Conservation (phyloP, 306 rosid species). For the Acacia melanoxylon region DNA sequence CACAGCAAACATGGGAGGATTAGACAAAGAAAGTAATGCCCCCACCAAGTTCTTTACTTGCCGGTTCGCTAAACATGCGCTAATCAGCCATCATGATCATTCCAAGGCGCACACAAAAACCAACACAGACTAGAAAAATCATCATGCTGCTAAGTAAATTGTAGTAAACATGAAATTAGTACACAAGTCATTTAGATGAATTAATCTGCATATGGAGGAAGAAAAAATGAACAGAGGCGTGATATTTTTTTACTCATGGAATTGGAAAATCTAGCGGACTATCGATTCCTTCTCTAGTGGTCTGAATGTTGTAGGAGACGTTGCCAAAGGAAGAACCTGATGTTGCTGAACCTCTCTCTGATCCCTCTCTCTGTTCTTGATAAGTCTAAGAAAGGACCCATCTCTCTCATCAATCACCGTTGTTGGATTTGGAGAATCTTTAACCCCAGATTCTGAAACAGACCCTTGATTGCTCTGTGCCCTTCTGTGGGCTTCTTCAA, state of each 20-base stretch:
- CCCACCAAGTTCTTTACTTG: conserved; percentile 32
- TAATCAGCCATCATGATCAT: conserved; percentile 26
- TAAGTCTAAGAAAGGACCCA: conserved; percentile 37
- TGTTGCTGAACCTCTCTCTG: conserved; percentile 49
- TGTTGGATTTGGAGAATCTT: conserved; percentile 28
- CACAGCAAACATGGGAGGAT: conserved; percentile 14
- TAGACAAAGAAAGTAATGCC: conserved; percentile 36
- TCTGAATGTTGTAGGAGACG: conserved; percentile 59
- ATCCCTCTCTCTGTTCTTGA: conserved; percentile 51
- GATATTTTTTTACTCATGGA: neutral
- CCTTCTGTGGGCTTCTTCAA: conserved; percentile 60
- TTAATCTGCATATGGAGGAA: conserved; percentile 29
- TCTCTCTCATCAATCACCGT: conserved; percentile 34
- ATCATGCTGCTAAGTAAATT: conserved; percentile 12
- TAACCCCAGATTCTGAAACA: conserved; percentile 26
- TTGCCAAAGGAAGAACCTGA: conserved; percentile 72
- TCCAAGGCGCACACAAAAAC: conserved; percentile 10
- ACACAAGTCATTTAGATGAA: conserved; percentile 36
- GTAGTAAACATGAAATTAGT: conserved; percentile 32
- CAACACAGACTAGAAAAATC: neutral
- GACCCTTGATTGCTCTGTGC: conserved; percentile 17
- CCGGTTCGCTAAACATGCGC: conserved; percentile 9
- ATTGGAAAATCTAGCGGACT: conserved; percentile 39
- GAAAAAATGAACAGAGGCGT: conserved; percentile 43
- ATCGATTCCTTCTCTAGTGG: conserved; percentile 36